These are phyloP conservation scores for Fusarium sambucinum DNA, from an alignment of 2,329 filamentous ascomycete genomes.

Conservation along the genomic window DNA sequence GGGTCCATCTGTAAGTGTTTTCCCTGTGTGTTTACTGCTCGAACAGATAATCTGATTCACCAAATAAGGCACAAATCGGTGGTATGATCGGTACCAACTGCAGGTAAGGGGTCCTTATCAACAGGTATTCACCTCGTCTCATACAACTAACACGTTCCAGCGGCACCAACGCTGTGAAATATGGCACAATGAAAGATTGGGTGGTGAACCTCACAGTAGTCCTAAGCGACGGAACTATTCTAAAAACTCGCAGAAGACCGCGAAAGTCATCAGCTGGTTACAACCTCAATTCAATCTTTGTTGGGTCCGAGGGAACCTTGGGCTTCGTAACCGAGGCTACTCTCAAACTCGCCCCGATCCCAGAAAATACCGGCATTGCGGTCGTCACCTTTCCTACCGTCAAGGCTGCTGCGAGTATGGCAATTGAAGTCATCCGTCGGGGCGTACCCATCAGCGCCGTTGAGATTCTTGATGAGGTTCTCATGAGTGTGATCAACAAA, in stretches of 20 bases:
- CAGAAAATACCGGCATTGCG: constrained; percentile 80
- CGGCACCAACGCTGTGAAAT: constrained; percentile 82
- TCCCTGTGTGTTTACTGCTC: rapidly evolving
- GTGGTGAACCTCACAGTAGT: constrained; percentile 88
- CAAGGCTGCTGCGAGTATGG: constrained; percentile 78
- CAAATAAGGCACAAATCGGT: constrained; percentile 73
- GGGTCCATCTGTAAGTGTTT: constrained; percentile 55
- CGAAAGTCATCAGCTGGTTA: constrained; percentile 86
- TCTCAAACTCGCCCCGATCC: constrained; percentile 80
- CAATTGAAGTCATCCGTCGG: constrained; percentile 77
- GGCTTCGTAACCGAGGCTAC: constrained; percentile 87
- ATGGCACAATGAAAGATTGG: constrained; percentile 91
- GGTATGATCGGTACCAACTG: constrained; percentile 86
- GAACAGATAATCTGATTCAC: constrained; percentile 52
- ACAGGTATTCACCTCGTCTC: too few species aligned
- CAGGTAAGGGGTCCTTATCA: constrained; percentile 51
- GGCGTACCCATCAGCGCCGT: constrained; percentile 80
- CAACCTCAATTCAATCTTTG: constrained; percentile 82
- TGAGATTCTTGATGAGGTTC: constrained; percentile 89
- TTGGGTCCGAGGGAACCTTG: constrained; percentile 84
- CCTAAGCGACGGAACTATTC: constrained; percentile 79
- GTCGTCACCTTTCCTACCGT: constrained; percentile 84
- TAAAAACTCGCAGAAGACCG: constrained; percentile 81
- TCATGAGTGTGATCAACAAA: constrained; percentile 85
- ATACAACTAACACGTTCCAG: background rate